Base-by-base conservation (phyloP, 768 basidiomycete genomes). In the Termitomyces sp. region DNA sequence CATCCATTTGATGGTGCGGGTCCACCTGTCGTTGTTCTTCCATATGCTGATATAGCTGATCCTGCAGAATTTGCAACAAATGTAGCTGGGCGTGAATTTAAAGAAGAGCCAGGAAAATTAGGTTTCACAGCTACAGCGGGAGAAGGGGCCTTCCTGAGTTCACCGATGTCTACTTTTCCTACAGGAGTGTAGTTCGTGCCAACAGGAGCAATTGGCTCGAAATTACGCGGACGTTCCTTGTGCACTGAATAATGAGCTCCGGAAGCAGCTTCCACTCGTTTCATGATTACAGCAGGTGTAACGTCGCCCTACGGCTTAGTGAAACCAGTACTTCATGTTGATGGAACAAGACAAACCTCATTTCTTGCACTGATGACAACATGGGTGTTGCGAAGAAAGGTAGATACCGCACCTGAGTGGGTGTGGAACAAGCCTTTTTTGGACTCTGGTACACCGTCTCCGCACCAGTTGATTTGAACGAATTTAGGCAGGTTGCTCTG, bases 401-500 rank as follows among this genome's bases (percentile, higher is more conserved):
- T 83, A 44, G 87, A 81, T 9, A 98, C 89, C 1, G 93, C 81
- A 47, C 82, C 81, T 7, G 93, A 85, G 71, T 98, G 95, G 8
- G 86, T 88, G 67, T 93, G 88, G 76, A 96, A 96, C 24, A 97
- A 79, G 8, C 96, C 96, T 71, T 98, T 98, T 73, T 91, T 89
- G 20, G 80, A 79, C 70, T 87, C 93, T 13, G 96, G 96, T 1
- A 98, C 96, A 58, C 96, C 96, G 67, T 96, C 95, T 46, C 96
- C 96, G 65, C 93, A 94, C 95, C 96, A 97, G 67, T 94, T 93
- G 72, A 98, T 89, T 68, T 96, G 91, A 16, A 98, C 93, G 61
- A 95, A 93, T 75, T 97, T 98, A 47, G 88, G 79, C 2, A 98
- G 81, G 61, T 88, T 78, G 67, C 83, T 92, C 90, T 96, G 65